Base-by-base conservation (phyloP, 1,284 basidiomycete species). In the Fomitopsis betulina region DNA sequence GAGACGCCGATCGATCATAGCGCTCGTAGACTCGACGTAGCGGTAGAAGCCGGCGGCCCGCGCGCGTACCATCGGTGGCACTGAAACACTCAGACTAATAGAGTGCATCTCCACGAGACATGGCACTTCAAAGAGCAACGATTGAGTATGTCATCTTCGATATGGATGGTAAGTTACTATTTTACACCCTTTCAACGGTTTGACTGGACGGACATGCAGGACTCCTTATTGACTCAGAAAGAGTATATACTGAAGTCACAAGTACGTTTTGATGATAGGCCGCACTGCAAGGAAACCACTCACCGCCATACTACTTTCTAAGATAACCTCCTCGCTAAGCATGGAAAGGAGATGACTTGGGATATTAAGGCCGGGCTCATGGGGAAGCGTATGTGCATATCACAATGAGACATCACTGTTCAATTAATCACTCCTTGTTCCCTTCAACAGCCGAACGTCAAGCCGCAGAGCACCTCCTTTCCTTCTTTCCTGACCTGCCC, bases 321-420 rank as follows among this genome's bases (percentile, higher is more conserved):
- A 88, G 86, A 92, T 72, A 77, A 82, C 42, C 87, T 91, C 58
- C 82, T 93, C 39, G 81, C 76, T n/a, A 75, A 74, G n/a, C 84
- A 87, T 66, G 89, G 87, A 37, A 85, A 83, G 60, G 74, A 81
- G 63, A 89, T 92, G 88, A 88, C 87, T 8, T 91, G 89, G 89
- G 85, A 89, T 57, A 90, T 92, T 60, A 93, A 93, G 68, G 85
- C 88, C 21, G 86, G 86, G 0, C 81, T 87, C 56, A 93, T 93
- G 90, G 90, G 91, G 54, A 90, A 88, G 78, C 83, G 89, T 90
- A 63, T 62, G 85, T 74, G 39, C 49, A 10, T 13, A 15, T n/a
- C n/a, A n/a, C n/a, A n/a, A n/a, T n/a, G n/a, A n/a, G n/a, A n/a
- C n/a, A 35, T 30, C 15, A 15, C 35, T 37, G 35, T 9, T 23